Evolutionary conservation across 192 early-diverging fungal genomes (phyloP), one percentile per base, ranked within the genome.

Genomic region (Nowakowskiella sp.): DNA sequence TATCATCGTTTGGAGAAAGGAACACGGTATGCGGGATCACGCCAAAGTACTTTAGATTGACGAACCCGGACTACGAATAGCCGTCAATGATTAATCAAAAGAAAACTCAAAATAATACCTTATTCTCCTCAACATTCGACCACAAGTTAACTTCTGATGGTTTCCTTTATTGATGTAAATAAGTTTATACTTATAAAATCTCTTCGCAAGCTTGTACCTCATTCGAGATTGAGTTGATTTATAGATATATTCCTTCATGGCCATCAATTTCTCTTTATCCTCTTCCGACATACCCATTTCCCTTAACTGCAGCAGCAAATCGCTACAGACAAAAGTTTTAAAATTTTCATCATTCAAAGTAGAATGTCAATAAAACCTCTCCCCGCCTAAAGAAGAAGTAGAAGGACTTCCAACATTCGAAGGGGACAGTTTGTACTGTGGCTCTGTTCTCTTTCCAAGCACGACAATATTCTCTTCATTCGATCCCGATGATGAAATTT

Each of bases 221-320:
- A 56, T 24, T 24, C 72, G 73, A 1, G 81, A 61, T 42, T 71
- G 58, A 1, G 87, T 78, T 21, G 83, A 56, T 59, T 90, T 90
- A 53, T 73, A 86, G 7, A 90, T 85, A 53, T 83, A 88, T 47
- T 86, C 80, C 53, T 86, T 73, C 75, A 90, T 76, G 7, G 78
- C 69, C 24, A 67, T 64, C 2, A 90, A 69, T 49, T 85, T 88
- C 47, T 81, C 78, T 56, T 83, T 85, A 51, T 90, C 87, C 21
- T 88, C 86, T 16, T 63, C 56, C 1, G 85, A 74, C 82, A 90
- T 86, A 2, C 85, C 87, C 26, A 87, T 65, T 16, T 65, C 68
- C 21, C 80, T 66, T 7, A 90, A 62, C 19, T 72, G 45, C 44
- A 53, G 36, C 25, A 76, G 28, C 28, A 76, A 44, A 44, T 67